phyloP scores from a whole-genome alignment of 2,329 filamentous ascomycete species.

The Nigrospora sphaerica region DNA sequence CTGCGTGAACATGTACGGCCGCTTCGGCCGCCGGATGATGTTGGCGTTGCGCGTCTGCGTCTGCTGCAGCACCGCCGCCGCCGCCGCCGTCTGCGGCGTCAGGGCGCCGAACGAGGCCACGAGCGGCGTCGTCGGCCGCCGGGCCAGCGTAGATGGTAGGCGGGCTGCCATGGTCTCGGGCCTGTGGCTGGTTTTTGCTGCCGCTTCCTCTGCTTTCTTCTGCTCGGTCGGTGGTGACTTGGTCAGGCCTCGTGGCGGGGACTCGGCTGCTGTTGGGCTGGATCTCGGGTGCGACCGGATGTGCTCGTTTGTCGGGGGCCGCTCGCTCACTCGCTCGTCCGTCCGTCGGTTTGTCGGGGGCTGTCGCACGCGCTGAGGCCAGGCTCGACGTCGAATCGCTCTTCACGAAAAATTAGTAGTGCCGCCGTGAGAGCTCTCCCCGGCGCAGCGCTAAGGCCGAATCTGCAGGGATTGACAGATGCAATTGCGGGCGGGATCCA shows the following conservation, averaged over 20 bases:
- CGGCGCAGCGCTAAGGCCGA: too few relatives aligned
- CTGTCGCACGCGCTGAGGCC: neutral
- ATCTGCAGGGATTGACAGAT: too few relatives aligned
- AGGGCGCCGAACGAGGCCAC: conserved; percentile 10
- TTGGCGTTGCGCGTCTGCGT: conserved; percentile 73
- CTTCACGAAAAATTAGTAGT: too few relatives aligned
- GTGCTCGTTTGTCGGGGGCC: too few relatives aligned
- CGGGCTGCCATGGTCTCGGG: conserved; percentile 4
- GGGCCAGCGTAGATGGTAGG: conserved; percentile 1
- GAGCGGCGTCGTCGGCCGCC: conserved; percentile 3
- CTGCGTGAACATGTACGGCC: conserved; percentile 97
- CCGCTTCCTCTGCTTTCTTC: neutral
- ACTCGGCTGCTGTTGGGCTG: neutral
- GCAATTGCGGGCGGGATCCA: too few relatives aligned
- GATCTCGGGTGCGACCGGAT: too few relatives aligned
- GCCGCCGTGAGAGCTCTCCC: too few relatives aligned
- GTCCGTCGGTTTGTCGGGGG: neutral
- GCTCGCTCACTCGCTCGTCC: too few relatives aligned
- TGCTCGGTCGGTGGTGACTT: neutral
- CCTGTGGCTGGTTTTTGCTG: neutral
- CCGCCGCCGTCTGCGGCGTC: conserved; percentile 14
- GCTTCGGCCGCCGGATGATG: conserved; percentile 78
- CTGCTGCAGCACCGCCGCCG: conserved; percentile 17
- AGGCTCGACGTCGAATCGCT: too few relatives aligned
- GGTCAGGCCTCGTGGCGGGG: neutral